Base-by-base conservation (phyloP, 306 rosid species). In the Fragaria iinumae region DNA sequence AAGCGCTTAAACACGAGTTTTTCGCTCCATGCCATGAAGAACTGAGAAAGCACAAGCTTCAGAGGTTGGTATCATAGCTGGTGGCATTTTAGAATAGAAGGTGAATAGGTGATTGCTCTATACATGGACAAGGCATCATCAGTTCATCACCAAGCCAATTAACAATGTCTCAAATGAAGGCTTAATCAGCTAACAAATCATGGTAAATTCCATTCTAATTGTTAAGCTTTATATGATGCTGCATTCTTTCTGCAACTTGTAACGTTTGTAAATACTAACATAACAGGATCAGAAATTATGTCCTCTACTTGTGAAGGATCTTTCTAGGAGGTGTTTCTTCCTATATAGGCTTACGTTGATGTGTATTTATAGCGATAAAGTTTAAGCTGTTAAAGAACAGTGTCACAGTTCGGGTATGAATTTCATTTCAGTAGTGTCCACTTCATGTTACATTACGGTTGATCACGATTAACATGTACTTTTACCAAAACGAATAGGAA, bases 1-100 rank as follows among this genome's bases (percentile, higher is more conserved):
- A 91, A 67, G 90, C 89, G 67, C 84, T 89, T 23, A 83, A 79
- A 73, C 96, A 91, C 53, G 90, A 89, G 53, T 89, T 86, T 47
- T 91, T 91, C 63, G 84, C 87, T 25, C 80, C 90, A 21, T 76
- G 85, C 53, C 83, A 81, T 55, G 86, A 76, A 59, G 52, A 48
- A 43, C 17, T 87, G 69, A 81, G 80, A 76, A 86, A 87, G 83
- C 82, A 62, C 52, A 89, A 87, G 79, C 79, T 80, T 64, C 71
- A 76, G 4, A 68, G 83, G 38, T 79, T 82, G 21, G 77, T 75
- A 36, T 72, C 64, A 39, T 29, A 32, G 74, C 55, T 79, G 55
- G 32, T 79, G 55, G 32, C 73, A 80, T 16, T 52, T 73, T 17
- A 36, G 75, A 62, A n/a, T 55, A n/a, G 11, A 55, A 55, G 44